Base-by-base conservation (phyloP, 257 asterid genomes). In the Solanum acaule region DNA sequence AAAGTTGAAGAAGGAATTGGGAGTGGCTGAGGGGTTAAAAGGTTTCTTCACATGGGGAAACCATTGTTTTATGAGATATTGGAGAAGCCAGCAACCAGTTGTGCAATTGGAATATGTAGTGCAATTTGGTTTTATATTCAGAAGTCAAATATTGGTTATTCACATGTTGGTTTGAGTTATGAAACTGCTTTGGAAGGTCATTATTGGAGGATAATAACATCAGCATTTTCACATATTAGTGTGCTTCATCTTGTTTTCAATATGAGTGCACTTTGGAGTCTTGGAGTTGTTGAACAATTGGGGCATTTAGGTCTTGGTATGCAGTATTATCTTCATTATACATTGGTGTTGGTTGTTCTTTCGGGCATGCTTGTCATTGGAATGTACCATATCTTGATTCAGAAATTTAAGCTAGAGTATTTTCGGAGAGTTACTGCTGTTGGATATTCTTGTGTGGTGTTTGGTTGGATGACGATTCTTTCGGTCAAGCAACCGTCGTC, bases 391-490 rank as follows among this genome's bases (percentile, higher is more conserved):
- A 46, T 95, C 34, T 89, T 97, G 88, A 95, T 97, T 87, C 98
- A 94, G 85, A 93, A 90, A 90, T 96, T 95, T 90, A 96, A 95
- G 83, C 22, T 97, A 0, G 99, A 97, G 10, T 96, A 97, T 90
- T 95, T 97, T 71, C 91, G 96, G 35, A 93, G 98, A 93, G 98
- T 97, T 77, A 97, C 98, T 44, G 99, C 98, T 76, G 98, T 97
- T 88, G 99, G 99, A 16, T 97, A 97, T 90, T 97, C 99, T 44
- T 97, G 99, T 89, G 99, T 97, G 89, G 99, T 97, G 75, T 97
- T 97, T 44, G 99, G 99, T 59, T 97, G 98, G 99, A 96, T 97
- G 99, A 97, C 99, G 9, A 96, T 97, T 87, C 89, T 97, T 92
- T 94, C 98, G 0, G 94, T 95, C 0, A 96, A 94, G 93, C 98